Evolutionary conservation across 129 eudicot genomes (phyloP).

Genomic region (Daucus carota): DH1_v3.0 NC_030385.2:36707001-36707500

Average conservation of each 20-base stretch:
- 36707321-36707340: background rate
- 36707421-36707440: background rate
- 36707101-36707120: background rate
- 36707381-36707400: background rate
- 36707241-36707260: slow-evolving; percentile 11
- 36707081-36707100: background rate
- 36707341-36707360: too few species aligned
- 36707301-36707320: background rate
- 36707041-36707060: background rate
- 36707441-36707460: background rate
- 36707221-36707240: slow-evolving; percentile 26
- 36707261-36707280: slow-evolving; percentile 12
- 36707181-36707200: slow-evolving; percentile 24
- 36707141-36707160: slow-evolving; percentile 47
- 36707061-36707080: background rate
- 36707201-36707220: slow-evolving; percentile 13
- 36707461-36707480: background rate
- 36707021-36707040: background rate
- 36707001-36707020: background rate
- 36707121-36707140: slow-evolving; percentile 66
- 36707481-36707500: background rate
- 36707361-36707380: background rate
- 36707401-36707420: background rate
- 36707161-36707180: slow-evolving; percentile 40
- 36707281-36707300: background rate